phyloP scores from a whole-genome alignment of 768 basidiomycete species.

The Chiua virens region DNA sequence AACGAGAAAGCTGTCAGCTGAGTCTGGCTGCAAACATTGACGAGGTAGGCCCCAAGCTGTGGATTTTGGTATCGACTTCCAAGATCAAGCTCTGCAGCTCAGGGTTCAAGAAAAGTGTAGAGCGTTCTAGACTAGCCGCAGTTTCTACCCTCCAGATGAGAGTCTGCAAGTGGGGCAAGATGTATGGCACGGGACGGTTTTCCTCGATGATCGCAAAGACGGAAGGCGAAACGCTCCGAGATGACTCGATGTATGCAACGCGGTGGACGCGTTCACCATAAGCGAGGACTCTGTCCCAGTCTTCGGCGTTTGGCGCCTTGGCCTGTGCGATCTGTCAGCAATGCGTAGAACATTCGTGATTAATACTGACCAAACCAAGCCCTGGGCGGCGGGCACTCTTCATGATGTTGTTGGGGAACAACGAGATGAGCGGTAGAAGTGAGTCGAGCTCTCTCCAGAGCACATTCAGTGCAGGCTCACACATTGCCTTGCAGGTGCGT shows the following conservation, averaged over 20 bases:
- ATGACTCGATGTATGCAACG: slow-evolving; percentile 66
- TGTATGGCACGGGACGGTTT: slow-evolving; percentile 56
- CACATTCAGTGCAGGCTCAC: slow-evolving; percentile 66
- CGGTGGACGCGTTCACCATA: slow-evolving; percentile 70
- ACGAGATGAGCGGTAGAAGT: slow-evolving; percentile 64
- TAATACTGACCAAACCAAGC: slow-evolving; percentile 65
- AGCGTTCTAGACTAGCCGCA: slow-evolving; percentile 61
- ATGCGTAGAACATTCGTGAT: not conserved
- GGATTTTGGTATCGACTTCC: slow-evolving; percentile 60
- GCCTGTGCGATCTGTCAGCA: slow-evolving; percentile 38
- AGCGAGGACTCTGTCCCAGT: slow-evolving; percentile 66
- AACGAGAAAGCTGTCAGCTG: slow-evolving; percentile 69
- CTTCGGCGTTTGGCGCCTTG: slow-evolving; percentile 59
- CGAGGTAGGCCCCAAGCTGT: slow-evolving; percentile 61
- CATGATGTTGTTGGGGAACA: slow-evolving; percentile 68
- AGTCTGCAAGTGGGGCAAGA: slow-evolving; percentile 68
- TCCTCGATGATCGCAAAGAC: slow-evolving; percentile 70
- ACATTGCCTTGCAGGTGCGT: slow-evolving; percentile 72
- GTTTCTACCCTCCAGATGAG: slow-evolving; percentile 75
- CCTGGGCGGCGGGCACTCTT: slow-evolving; percentile 73
- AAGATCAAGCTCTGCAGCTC: slow-evolving; percentile 58
- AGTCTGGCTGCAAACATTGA: slow-evolving; percentile 61
- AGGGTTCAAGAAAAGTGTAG: slow-evolving; percentile 65
- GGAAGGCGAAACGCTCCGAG: slow-evolving; percentile 60
- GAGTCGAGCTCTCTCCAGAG: slow-evolving; percentile 82